Percentiles rank a stretch among this genome's conserved stretches.
These are phyloP conservation scores for Vanrija sp. DNA, from an alignment of 1,284 basidiomycete genomes.

Conservation along the genomic window DNA sequence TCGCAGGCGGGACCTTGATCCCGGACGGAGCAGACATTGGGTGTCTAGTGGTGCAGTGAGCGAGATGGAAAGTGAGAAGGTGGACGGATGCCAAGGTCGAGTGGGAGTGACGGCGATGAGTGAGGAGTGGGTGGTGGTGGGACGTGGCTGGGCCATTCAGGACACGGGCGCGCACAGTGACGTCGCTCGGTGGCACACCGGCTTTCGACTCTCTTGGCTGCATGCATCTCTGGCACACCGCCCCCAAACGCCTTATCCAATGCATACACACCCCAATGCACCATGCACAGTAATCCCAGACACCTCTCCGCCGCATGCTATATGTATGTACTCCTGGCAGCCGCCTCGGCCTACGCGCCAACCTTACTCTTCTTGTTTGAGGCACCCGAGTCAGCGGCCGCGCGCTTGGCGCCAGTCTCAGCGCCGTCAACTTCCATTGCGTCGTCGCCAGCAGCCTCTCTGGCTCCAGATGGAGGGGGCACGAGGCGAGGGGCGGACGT, in stretches of 20 bases:
- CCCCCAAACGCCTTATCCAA: no score
- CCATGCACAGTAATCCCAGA: conserved; percentile 4
- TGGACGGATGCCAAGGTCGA: background rate
- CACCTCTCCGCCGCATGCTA: background rate
- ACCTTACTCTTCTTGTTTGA: conserved; percentile 10
- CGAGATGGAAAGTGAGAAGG: background rate
- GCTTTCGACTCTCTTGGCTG: no score
- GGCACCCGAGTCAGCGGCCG: background rate
- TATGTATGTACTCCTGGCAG: background rate
- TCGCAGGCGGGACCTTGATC: conserved; percentile 41
- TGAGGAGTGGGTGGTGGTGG: background rate
- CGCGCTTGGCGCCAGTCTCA: conserved; percentile 1
- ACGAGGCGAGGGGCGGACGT: conserved; percentile 39
- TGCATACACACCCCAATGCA: background rate
- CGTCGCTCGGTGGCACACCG: no score
- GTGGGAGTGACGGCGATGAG: background rate
- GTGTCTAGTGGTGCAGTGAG: conserved; percentile 4
- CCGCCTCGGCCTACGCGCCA: conserved; percentile 5
- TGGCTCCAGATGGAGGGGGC: conserved; percentile 9
- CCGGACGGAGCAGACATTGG: conserved; percentile 48
- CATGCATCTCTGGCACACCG: no score
- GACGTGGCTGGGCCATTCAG: no score
- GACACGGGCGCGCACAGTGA: no score
- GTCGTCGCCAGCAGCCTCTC: background rate
- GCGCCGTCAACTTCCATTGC: background rate